Conservation (phyloP, 192 early-diverging fungal species). For the Podochytrium sp. region DNA sequence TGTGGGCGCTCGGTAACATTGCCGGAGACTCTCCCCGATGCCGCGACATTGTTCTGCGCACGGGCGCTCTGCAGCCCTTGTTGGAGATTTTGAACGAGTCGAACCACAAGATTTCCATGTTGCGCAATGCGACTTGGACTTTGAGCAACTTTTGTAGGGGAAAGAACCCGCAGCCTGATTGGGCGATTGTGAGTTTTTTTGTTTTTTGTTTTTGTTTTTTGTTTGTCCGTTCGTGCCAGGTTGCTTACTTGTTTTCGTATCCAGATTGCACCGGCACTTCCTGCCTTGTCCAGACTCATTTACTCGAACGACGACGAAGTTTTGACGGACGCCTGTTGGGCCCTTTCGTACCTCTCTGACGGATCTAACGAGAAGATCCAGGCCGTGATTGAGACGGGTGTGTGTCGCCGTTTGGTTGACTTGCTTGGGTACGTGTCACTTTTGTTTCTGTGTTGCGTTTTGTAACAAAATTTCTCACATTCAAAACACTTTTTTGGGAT, state of each 20-base stretch:
- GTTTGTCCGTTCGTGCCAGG: background rate
- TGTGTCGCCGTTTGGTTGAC: constrained; percentile 92
- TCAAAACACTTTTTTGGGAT: background rate
- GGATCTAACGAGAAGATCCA: constrained; percentile 98
- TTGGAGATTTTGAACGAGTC: constrained; percentile 83
- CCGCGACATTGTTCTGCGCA: constrained; percentile 85
- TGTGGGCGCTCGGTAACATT: constrained; percentile 99
- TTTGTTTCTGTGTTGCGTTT: background rate
- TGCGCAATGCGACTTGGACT: constrained; percentile 99
- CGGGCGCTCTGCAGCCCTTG: constrained; percentile 86
- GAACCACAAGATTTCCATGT: constrained; percentile 91
- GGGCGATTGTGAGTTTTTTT: constrained; percentile 64
- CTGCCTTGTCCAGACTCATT: constrained; percentile 88
- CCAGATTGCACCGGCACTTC: constrained; percentile 85
- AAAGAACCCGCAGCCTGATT: constrained; percentile 93
- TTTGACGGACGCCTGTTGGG: constrained; percentile 99
- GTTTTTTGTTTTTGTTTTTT: constrained; percentile 4
- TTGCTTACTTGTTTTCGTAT: too few relatives aligned
- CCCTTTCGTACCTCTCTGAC: constrained; percentile 98
- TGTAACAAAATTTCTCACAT: background rate
- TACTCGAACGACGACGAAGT: constrained; percentile 93
- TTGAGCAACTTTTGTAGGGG: constrained; percentile 98
- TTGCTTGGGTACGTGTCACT: constrained; percentile 77
- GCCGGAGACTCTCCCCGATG: constrained; percentile 93
- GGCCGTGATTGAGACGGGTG: constrained; percentile 93